Base-by-base conservation (phyloP, 2,329 filamentous ascomycete genomes). In the Capronia epimyces region DNA sequence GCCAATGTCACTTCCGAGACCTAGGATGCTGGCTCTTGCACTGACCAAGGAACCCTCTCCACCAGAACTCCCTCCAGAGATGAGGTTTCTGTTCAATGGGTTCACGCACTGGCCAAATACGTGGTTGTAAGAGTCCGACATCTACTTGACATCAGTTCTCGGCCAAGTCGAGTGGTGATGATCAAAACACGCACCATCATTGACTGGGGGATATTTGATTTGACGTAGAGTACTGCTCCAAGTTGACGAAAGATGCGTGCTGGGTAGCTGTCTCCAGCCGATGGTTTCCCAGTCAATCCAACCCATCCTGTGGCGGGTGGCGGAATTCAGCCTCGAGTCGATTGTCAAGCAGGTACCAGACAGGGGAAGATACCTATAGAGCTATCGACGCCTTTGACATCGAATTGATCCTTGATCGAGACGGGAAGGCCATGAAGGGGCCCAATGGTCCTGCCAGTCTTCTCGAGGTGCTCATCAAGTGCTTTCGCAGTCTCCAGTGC, bases 341-440 rank as follows among this genome's bases (percentile, higher is more conserved):
- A 54, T 7, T 4, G 44, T 57, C 10, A 43, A 46, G 41, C 27
- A 29, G 8, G 8, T 29, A n/a, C n/a, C n/a, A n/a, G n/a, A n/a
- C n/a, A n/a, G n/a, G n/a, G n/a, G n/a, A n/a, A n/a, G 27, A 13
- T 8, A 29, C 13, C 27, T 29, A 7, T 7, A 29, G 1, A 29
- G 27, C 13, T 13, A 29, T 54, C 52, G 31, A 47, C 37, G 7
- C 51, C 50, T 5, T 37, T 24, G 27, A 54, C 48, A 8, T 52
- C 15, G n/a, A n/a, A n/a, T 5, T 46, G 45, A 37, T 58, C 56
- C 61, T 88, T 89, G 40, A 88, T 73, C 0, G 81, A 79, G 39
- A 75, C 65, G 1, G 67, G 65, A 10, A 72, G 50, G 64, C 82
- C 85, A 64, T 88, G 84, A 1, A 89, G 72, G 1, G 84, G 83